Evolutionary conservation across 2,329 filamentous ascomycete species (phyloP), one percentile per base, ranked within the genome.

Genomic region (Blastomyces silverae): DNA sequence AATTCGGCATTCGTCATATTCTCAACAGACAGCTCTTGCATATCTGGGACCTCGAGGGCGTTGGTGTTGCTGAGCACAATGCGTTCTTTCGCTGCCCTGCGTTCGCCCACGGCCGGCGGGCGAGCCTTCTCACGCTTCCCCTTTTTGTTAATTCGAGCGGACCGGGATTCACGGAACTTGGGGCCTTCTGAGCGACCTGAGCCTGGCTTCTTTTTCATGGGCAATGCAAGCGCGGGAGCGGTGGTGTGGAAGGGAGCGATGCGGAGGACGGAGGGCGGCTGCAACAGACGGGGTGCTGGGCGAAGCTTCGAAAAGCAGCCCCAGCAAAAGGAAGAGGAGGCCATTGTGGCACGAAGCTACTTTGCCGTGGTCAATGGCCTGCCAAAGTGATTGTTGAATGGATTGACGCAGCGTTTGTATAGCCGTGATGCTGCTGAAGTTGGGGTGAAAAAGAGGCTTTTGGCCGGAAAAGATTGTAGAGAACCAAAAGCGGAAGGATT

Each of bases 61-160:
- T 96, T 97, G 77, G 90, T 89, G 79, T 97, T 99, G 81, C 89
- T 93, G 66, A 99, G 86, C 66, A 95, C 87, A 72, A 99, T 90
- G 70, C 90, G 87, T 81, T 95, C 96, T 69, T 92, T 87, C 74
- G 90, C 82, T 37, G 90, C 90, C 79, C 92, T 96, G 69, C 92
- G 87, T 82, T 97, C 92, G 69, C 92, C 93, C 2, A 86, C 82
- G 15, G 81, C 81, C 25, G 65, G 64, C 20, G 86, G 82, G 76
- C 83, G 85, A 64, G 79, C 76, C 17, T 75, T 73, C n/a, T 79
- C 77, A n/a, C 72, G 71, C 15, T 67, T 70, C 46, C 70, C 69
- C 67, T 78, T 80, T 72, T 78, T 80, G 68, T 79, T 82, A 67
- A 81, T 80, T 62, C 76, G 76, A n/a, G 75, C 72, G 17, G 74